Conservation (phyloP, 106 monocot species). For the Platanthera zijinensis region DNA sequence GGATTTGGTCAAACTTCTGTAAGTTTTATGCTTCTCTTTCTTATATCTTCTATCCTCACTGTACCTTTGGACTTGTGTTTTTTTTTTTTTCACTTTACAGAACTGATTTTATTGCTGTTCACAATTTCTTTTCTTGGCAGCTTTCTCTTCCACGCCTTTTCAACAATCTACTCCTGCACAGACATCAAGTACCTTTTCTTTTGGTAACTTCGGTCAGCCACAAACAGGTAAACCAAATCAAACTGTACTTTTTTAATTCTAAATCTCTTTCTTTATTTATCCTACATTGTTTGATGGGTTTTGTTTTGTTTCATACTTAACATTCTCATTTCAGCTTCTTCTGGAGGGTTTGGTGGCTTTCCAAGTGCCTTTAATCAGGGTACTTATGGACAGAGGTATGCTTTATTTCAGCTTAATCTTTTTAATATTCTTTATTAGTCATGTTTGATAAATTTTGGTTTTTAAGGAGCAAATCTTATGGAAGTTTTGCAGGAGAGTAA, state of each 20-base stretch:
- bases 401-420: conserved; percentile 8
- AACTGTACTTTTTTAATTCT: neutral
- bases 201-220: conserved; percentile 69
- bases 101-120: conserved; percentile 1
- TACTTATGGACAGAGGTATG: conserved; percentile 61
- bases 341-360: conserved; percentile 48
- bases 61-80: neutral
- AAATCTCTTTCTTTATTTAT: neutral
- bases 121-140: conserved; percentile 12
- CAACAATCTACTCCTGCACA: conserved; percentile 30
- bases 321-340: conserved; percentile 22
- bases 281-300: neutral
- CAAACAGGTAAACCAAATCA: conserved; percentile 39
- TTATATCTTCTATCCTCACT: neutral
- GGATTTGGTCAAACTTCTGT: conserved; percentile 69
- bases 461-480: neutral
- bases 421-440: neutral
- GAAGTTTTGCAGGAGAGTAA: neutral
- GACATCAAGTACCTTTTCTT: conserved; percentile 43
- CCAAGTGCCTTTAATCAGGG: conserved; percentile 40
- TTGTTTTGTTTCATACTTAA: conserved; percentile 6
- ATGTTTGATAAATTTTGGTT: neutral
- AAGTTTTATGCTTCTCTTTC: conserved; percentile 18
- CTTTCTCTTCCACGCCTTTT: conserved; percentile 50
- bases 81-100: neutral